Percentiles rank a stretch among this genome's conserved stretches.
phyloP scores from a whole-genome alignment of 163 green algal genomes.

The Volvox carteri region DNA sequence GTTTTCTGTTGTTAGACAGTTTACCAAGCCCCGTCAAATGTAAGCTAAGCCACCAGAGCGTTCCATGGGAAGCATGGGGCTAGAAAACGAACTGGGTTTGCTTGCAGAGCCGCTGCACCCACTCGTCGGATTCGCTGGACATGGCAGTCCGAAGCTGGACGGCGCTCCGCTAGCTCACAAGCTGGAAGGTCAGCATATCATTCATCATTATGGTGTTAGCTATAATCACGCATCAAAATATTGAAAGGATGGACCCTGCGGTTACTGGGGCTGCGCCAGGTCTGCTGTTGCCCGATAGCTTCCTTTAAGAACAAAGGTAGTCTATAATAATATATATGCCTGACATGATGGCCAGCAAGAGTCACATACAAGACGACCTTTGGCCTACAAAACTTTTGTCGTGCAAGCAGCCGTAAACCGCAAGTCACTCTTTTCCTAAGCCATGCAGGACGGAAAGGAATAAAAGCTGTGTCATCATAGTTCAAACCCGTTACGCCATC shows the following conservation, averaged over 20 bases:
- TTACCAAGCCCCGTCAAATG: background rate
- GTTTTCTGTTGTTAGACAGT: constrained; percentile 18
- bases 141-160: background rate
- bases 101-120: background rate
- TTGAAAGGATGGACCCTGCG: no score
- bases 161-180: background rate
- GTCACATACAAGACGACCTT: no score
- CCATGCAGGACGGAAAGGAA: background rate
- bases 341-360: no score
- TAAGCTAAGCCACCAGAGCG: background rate
- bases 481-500: background rate
- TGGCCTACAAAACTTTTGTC: background rate
- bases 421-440: no score
- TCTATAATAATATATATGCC: background rate
- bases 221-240: no score
- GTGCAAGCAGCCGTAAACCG: background rate
- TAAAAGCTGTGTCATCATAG: background rate
- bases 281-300: background rate
- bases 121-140: constrained; percentile 38
- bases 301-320: background rate
- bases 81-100: background rate
- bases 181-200: background rate
- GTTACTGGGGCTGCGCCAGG: background rate
- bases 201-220: no score
- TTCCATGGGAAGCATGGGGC: background rate